Evolutionary conservation across 78 protist species (phyloP).

Genomic region (Paratrimastix pyriformis): DNA sequence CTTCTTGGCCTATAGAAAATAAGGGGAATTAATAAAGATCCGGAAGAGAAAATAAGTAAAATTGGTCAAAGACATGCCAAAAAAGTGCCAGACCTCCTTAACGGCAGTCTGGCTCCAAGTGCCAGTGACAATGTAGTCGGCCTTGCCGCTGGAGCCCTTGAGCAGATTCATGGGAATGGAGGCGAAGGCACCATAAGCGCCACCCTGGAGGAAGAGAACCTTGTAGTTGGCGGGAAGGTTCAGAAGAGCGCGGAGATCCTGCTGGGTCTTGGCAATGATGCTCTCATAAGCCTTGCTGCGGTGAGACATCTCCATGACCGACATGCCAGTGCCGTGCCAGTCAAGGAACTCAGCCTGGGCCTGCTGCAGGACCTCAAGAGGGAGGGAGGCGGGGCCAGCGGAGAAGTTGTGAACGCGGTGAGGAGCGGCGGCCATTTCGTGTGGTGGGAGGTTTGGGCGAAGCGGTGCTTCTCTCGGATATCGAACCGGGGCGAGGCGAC

Average conservation of each 20-base stretch:
- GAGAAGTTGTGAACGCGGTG: conserved; percentile 63
- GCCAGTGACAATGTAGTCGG: conserved; percentile 84
- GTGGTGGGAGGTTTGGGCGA: too few species aligned
- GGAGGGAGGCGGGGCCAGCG: conserved; percentile 88
- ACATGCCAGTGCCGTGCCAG: conserved; percentile 56
- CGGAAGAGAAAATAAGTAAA: too few species aligned
- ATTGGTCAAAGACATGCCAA: too few species aligned
- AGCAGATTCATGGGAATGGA: conserved; percentile 82
- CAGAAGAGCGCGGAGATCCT: conserved; percentile 20
- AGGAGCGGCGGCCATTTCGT: too few species aligned
- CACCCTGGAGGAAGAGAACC: conserved; percentile 89
- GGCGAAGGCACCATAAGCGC: conserved; percentile 79
- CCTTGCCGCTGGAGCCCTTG: conserved; percentile 23
- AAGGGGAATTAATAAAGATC: too few species aligned
- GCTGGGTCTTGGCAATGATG: conserved; percentile 34
- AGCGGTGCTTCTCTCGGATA: too few species aligned
- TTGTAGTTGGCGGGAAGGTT: conserved; percentile 72
- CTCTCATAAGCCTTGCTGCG: conserved; percentile 47
- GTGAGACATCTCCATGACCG: conserved; percentile 74
- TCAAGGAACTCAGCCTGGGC: conserved; percentile 63
- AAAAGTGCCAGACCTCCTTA: conserved; percentile 46
- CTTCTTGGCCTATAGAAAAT: conserved; percentile 31
- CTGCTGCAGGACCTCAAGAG: conserved; percentile 54
- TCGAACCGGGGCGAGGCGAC: too few species aligned
- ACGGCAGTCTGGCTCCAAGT: conserved; percentile 81